Base-by-base conservation (phyloP, 202 grass and related monocot genomes). In the Schoenoplectus tabernaemontani region DNA sequence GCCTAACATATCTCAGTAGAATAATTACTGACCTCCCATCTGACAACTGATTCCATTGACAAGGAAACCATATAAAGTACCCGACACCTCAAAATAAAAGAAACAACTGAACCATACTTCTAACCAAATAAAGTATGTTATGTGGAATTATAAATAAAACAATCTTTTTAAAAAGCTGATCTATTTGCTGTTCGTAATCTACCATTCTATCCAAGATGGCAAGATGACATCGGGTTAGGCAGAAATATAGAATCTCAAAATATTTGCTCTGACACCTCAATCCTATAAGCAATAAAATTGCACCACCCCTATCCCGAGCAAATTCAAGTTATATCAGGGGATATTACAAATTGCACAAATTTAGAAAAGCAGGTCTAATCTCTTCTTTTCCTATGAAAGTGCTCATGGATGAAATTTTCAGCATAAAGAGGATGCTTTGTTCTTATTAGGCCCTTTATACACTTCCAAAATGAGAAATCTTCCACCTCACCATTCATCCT, bases 401-500 rank as follows among this genome's bases (percentile, higher is more conserved):
- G 96, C 58, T 89, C 91, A 37, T 86, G 84, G 54, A 99, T 99
- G 82, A 99, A 99, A 86, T 71, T 83, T 71, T 99, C 92, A 1
- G 96, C 92, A 74, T 96, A 89, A 39, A 93, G 72, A 60, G 96
- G 96, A 57, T 99, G 96, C 37, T 99, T 99, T 86, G 87, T 67
- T 64, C 87, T 82, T 64, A 99, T 91, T 23, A 99, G 87, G 66
- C 96, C 96, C 88, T 99, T 99, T 64, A 99, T 86, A 91, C 96
- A 96, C 73, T 96, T 96, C 96, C 96, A 99, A 87, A 92, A 99
- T 1, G 88, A 99, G 87, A 99, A 99, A 88, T 99, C 96, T 32
- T 87, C 65, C 6, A 73, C 79, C 79, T 80, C 92, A 3, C 96
- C 90, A 5, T 93, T 86, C 61, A 78, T 93, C 82, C 92, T 90